A percentile compares a stretch with the other conserved stretches of the same genome.
These are phyloP conservation scores for Yamadazyma epiphylla DNA, from an alignment of 1,139 yeast species.

Conservation along the genomic window DNA sequence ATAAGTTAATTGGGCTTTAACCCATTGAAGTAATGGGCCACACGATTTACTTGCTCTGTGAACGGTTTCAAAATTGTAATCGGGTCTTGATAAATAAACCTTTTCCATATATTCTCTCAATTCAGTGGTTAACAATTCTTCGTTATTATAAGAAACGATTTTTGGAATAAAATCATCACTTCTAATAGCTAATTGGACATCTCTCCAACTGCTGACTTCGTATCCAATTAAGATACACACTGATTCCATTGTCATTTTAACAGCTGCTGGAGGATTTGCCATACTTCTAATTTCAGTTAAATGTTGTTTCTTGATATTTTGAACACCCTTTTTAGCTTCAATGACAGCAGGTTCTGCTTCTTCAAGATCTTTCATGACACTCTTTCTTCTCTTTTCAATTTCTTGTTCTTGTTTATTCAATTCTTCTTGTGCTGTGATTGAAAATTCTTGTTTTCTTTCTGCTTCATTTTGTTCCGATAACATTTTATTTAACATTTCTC, in stretches of 20 bases:
- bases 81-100: constrained; percentile 58
- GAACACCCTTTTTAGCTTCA: constrained; percentile 85
- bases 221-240: constrained; percentile 81
- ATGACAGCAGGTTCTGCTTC: constrained; percentile 80
- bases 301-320: constrained; percentile 88
- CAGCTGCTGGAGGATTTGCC: constrained; percentile 88
- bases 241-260: constrained; percentile 81
- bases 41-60: constrained; percentile 93
- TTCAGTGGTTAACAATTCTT: constrained; percentile 51
- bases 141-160: constrained; percentile 73
- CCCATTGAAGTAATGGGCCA: constrained; percentile 92
- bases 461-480: constrained; percentile 90
- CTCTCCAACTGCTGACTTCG: constrained; percentile 69
- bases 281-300: constrained; percentile 85
- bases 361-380: constrained; percentile 62
- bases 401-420: constrained; percentile 64
- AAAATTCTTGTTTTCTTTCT: constrained; percentile 84
- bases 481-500: constrained; percentile 69
- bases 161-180: constrained; percentile 84
- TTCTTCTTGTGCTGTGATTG: constrained; percentile 70
- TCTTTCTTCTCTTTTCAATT: constrained; percentile 50
- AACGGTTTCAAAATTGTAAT: constrained; percentile 69
- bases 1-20: constrained; percentile 75
- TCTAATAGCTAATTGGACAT: constrained; percentile 76
- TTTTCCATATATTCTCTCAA: constrained; percentile 54